Evolutionary conservation across 257 asterid species (phyloP).

Genomic region (Linaria vulgaris): DNA sequence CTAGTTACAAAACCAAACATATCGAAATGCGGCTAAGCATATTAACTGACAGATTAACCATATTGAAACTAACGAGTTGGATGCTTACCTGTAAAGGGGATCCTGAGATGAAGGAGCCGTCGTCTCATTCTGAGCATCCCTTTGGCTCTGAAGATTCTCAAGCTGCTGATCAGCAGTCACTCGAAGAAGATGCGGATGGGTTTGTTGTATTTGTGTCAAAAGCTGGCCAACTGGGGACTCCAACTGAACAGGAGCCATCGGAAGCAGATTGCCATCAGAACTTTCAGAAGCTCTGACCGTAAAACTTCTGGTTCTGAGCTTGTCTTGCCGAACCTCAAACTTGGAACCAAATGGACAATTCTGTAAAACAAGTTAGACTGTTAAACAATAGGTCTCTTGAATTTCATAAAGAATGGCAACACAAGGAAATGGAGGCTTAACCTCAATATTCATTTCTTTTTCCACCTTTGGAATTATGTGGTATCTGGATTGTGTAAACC

Average conservation of each 20-base stretch:
- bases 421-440: neutral
- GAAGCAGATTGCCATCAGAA: conserved; percentile 52
- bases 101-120: conserved; percentile 55
- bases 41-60: neutral
- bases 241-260: conserved; percentile 73
- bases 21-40: neutral
- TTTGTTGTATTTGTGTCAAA: conserved; percentile 63
- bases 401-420: conserved; percentile 2
- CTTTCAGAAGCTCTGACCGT: conserved; percentile 58
- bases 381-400: conserved; percentile 13
- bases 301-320: conserved; percentile 49
- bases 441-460: neutral
- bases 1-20: conserved; percentile 8
- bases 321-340: conserved; percentile 49
- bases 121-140: conserved; percentile 50
- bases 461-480: neutral
- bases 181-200: conserved; percentile 75
- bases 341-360: conserved; percentile 49
- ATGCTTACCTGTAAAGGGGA: conserved; percentile 66
- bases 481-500: too few species aligned
- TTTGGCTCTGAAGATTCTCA: conserved; percentile 73
- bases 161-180: conserved; percentile 91
- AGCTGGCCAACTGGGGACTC: conserved; percentile 89
- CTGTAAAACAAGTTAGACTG: conserved; percentile 36
- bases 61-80: conserved; percentile 6